Conservation (phyloP, 2,329 filamentous ascomycete genomes). For the Aureobasidium vineae region DNA sequence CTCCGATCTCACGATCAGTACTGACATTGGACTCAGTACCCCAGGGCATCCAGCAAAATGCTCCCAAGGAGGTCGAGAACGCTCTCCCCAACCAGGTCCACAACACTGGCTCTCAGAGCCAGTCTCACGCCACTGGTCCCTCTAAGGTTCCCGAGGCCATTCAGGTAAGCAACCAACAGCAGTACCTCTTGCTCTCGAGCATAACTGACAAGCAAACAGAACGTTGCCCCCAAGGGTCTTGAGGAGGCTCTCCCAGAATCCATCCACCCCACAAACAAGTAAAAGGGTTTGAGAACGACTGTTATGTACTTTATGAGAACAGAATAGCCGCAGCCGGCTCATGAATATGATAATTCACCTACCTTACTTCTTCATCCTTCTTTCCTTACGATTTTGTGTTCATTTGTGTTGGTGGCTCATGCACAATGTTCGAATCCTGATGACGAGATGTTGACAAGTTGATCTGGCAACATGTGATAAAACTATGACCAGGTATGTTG, state of each 20-base stretch:
- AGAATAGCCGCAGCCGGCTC: conserved; percentile 19
- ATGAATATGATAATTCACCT: background rate
- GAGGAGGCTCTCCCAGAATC: conserved; percentile 17
- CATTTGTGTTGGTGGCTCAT: background rate
- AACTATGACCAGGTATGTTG: background rate
- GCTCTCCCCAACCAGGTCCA: background rate
- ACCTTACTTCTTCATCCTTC: background rate
- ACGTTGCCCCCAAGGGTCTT: conserved; percentile 4
- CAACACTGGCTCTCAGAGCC: conserved; percentile 5
- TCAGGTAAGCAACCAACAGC: background rate
- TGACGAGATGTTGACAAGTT: conserved; percentile 20
- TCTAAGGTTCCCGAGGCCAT: conserved; percentile 20
- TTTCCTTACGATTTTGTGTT: background rate
- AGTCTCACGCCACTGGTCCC: conserved; percentile 17
- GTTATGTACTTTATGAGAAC: conserved; percentile 2
- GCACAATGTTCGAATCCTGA: background rate
- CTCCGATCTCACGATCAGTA: background rate
- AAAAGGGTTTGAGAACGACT: background rate
- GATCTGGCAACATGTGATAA: background rate
- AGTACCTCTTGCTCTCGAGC: background rate
- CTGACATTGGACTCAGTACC: conserved; percentile 2
- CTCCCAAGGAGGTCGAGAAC: conserved; percentile 15
- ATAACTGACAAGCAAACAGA: background rate
- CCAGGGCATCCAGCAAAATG: conserved; percentile 6
- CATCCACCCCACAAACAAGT: conserved; percentile 1